These are phyloP conservation scores for Rhizopogon vesiculosus DNA, from an alignment of 768 basidiomycete species.

Conservation along the genomic window DNA sequence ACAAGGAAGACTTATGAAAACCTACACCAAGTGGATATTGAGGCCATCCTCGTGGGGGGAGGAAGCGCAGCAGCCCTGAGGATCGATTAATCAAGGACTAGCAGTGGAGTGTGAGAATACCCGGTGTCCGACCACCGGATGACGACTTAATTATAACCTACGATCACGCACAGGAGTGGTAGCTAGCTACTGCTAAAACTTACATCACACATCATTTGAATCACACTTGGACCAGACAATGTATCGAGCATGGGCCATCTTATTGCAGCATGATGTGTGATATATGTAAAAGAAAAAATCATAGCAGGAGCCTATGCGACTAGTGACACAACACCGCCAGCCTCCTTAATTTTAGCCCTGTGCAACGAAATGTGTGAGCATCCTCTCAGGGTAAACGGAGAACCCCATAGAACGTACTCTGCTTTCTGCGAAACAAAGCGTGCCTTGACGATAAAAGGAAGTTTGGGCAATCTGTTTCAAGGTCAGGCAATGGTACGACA, in stretches of 20 bases:
- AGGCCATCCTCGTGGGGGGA: conserved; percentile 17
- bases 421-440: conserved; percentile 89
- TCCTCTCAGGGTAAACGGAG: conserved; percentile 17
- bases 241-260: conserved; percentile 8
- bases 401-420: conserved; percentile 44
- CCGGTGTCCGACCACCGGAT: neutral
- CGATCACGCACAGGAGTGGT: too few species aligned
- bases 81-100: neutral
- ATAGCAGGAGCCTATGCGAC: conserved; percentile 59
- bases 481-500: neutral
- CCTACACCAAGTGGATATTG: conserved; percentile 38
- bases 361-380: conserved; percentile 8
- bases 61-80: conserved; percentile 1
- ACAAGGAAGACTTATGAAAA: conserved; percentile 1
- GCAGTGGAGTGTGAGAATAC: conserved; percentile 1
- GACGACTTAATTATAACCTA: neutral
- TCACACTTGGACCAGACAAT: neutral
- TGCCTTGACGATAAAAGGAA: conserved; percentile 97
- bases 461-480: conserved; percentile 63
- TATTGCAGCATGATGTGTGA: conserved; percentile 10
- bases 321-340: conserved; percentile 90
- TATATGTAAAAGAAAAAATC: conserved; percentile 15
- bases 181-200: too few species aligned
- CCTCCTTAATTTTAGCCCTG: conserved; percentile 83
- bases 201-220: too few species aligned